These are phyloP conservation scores for Gamsiella multidivaricata DNA, from an alignment of 192 early-diverging fungal genomes.

Conservation along the genomic window DNA sequence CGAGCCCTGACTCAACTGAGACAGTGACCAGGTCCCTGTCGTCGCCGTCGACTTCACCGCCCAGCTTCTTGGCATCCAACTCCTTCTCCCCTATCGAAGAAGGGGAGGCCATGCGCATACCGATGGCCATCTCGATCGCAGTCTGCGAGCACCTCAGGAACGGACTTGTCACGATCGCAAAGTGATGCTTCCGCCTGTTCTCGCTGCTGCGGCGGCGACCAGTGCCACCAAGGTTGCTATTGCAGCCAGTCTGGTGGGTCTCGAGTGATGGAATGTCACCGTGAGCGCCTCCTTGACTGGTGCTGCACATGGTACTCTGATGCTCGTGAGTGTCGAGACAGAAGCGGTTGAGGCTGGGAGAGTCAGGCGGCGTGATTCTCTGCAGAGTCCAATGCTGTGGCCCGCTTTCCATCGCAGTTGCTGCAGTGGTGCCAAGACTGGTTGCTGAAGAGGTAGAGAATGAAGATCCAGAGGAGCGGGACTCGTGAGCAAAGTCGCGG, in stretches of 20 bases:
- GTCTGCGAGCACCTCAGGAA: conserved; percentile 52
- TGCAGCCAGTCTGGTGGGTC: too few relatives aligned
- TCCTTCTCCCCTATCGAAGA: too few relatives aligned
- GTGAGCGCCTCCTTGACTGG: neutral
- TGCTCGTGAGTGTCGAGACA: neutral
- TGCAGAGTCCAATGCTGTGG: conserved; percentile 14
- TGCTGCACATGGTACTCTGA: neutral
- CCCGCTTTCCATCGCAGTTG: too few relatives aligned
- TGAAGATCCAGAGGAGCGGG: neutral
- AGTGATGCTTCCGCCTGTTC: conserved; percentile 33
- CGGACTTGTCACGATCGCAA: conserved; percentile 49
- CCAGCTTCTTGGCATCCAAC: neutral
- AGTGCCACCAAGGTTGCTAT: neutral
- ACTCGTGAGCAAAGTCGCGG: conserved; percentile 34
- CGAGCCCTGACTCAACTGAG: conserved; percentile 35
- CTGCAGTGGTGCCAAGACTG: neutral
- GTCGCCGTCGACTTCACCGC: neutral
- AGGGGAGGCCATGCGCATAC: conserved; percentile 9
- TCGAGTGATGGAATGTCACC: too few relatives aligned
- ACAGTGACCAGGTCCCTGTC: conserved; percentile 36
- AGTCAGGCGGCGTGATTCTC: conserved; percentile 38
- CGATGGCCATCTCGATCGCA: conserved; percentile 51
- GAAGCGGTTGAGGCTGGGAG: conserved; percentile 8
- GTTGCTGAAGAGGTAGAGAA: neutral
- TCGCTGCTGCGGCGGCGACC: neutral